A percentile compares a stretch with the other conserved stretches of the same genome.
Evolutionary conservation across 176 grass and related monocot species (phyloP).

Genomic region (Musa itinerans): DNA sequence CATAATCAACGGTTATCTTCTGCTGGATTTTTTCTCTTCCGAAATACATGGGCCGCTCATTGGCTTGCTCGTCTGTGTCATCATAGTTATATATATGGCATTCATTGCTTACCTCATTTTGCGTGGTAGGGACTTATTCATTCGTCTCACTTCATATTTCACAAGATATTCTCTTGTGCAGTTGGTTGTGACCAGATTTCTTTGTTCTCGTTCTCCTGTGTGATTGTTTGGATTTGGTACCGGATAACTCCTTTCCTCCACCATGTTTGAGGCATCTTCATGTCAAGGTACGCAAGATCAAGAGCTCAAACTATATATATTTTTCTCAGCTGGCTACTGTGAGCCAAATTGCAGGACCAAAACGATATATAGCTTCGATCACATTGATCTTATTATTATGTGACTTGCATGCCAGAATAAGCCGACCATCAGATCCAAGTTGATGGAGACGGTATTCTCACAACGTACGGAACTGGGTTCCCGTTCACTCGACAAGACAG

Average conservation of each 20-base stretch:
- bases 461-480: not conserved
- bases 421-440: no score
- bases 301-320: not conserved
- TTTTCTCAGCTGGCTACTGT: not conserved
- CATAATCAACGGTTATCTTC: conserved; percentile 15
- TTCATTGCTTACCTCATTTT: conserved; percentile 10
- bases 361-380: not conserved
- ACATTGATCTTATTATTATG: not conserved
- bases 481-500: not conserved
- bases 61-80: not conserved
- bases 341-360: not conserved
- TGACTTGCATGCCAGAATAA: not conserved
- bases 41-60: not conserved
- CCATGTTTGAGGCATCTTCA: not conserved
- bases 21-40: conserved; percentile 7
- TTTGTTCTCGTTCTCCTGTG: no score
- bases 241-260: not conserved
- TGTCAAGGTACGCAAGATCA: not conserved
- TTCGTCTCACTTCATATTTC: not conserved
- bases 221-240: no score
- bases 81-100: not conserved
- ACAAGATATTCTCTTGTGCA: not conserved
- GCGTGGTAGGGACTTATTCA: not conserved
- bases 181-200: not conserved
- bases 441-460: not conserved